Evolutionary conservation across 352 stramenopile species (phyloP).

Genomic region (Saprolegnia parasitica): DNA sequence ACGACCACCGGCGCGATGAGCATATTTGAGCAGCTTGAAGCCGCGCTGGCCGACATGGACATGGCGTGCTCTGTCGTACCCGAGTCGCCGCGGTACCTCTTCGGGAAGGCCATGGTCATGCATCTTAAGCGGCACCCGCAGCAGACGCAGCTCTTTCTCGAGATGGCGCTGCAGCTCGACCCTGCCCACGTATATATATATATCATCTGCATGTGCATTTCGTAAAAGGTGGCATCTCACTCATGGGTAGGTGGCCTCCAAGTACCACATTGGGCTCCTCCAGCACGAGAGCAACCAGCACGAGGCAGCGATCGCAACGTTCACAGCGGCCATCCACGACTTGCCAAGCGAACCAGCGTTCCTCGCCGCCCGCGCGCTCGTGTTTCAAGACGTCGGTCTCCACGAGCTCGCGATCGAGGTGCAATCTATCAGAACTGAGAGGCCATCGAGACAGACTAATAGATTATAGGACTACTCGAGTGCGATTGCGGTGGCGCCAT

Average conservation of each 20-base stretch:
- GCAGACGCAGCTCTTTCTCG: slow-evolving; percentile 3
- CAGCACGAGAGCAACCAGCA: slow-evolving; percentile 33
- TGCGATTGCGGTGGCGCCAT: slow-evolving; percentile 29
- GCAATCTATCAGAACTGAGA: slow-evolving; percentile 47
- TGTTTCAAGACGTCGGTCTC: slow-evolving; percentile 52
- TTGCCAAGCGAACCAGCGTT: slow-evolving; percentile 56
- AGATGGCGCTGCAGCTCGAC: not conserved
- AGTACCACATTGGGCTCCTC: slow-evolving; percentile 13
- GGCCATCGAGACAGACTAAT: slow-evolving; percentile 26
- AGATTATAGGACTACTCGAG: slow-evolving; percentile 42
- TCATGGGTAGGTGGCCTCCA: slow-evolving; percentile 24
- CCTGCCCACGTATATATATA: not conserved
- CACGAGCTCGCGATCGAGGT: slow-evolving; percentile 49
- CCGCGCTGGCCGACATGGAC: slow-evolving; percentile 68
- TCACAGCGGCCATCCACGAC: slow-evolving; percentile 41
- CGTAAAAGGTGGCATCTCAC: no score
- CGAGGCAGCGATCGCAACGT: slow-evolving; percentile 38
- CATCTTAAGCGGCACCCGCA: slow-evolving; percentile 39
- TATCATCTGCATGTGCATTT: no score
- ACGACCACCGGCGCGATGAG: slow-evolving; percentile 23
- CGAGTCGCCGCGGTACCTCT: slow-evolving; percentile 43
- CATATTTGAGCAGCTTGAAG: slow-evolving; percentile 54
- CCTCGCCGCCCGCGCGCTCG: slow-evolving; percentile 46
- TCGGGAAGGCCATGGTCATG: slow-evolving; percentile 71
- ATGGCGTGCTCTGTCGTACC: slow-evolving; percentile 62